A percentile compares a stretch with the other conserved stretches of the same genome.
phyloP scores from a whole-genome alignment of 139 green algal genomes.

The Chlamydomonas sp. region DNA sequence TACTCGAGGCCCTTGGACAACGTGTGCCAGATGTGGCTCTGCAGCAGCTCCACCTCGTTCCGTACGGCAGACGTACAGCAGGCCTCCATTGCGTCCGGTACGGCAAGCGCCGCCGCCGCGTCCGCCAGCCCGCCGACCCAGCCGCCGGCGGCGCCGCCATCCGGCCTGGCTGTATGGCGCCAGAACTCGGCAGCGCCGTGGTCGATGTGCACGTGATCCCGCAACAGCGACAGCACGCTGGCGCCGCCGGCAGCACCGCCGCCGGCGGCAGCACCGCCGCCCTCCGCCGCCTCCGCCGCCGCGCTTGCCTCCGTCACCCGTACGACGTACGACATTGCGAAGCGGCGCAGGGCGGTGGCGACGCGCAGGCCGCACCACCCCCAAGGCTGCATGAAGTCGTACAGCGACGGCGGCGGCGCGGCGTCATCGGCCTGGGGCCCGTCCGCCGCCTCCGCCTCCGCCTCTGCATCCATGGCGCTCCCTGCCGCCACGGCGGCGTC shows the following conservation, averaged over 20 bases:
- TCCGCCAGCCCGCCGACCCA: not conserved
- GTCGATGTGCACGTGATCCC: not conserved
- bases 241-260: conserved; percentile 5
- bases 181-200: too few relatives aligned
- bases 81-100: not conserved
- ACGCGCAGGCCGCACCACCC: conserved; percentile 23
- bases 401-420: not conserved
- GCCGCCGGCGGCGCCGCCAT: too few relatives aligned
- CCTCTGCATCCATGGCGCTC: not conserved
- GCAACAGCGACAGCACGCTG: conserved; percentile 1
- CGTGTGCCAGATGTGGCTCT: conserved; percentile 14
- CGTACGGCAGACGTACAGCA: not conserved
- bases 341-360: conserved; percentile 1
- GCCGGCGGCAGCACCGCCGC: not conserved
- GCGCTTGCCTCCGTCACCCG: not conserved
- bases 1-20: conserved; percentile 1
- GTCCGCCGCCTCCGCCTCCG: too few relatives aligned
- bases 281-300: not conserved
- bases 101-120: not conserved
- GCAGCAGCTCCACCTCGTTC: conserved; percentile 28
- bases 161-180: too few relatives aligned
- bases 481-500: not conserved
- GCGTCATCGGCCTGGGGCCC: not conserved
- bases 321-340: not conserved
- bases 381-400: not conserved